phyloP scores from a whole-genome alignment of 306 rosid species.

The Fragaria nilgerrensis region DNA sequence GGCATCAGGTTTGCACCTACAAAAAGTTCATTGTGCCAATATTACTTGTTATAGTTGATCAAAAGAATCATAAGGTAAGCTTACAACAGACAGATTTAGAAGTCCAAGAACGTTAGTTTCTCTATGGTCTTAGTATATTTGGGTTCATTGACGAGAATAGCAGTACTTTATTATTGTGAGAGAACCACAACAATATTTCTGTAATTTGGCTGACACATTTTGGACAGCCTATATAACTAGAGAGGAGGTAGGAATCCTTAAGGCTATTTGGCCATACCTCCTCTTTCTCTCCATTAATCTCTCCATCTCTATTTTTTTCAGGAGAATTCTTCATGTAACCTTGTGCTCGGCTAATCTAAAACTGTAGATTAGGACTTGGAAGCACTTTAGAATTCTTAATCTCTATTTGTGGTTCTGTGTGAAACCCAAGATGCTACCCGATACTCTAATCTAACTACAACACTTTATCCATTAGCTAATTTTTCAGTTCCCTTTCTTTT shows the following conservation, averaged over 20 bases:
- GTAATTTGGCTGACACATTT: neutral
- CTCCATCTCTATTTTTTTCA: neutral
- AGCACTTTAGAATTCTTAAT: neutral
- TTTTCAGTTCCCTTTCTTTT: no score
- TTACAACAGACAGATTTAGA: neutral
- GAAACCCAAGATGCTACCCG: neutral
- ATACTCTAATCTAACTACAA: neutral
- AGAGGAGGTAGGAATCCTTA: neutral
- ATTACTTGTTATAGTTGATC: neutral
- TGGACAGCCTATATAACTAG: neutral
- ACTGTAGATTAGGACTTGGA: neutral
- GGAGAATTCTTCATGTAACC: neutral
- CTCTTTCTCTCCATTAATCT: neutral
- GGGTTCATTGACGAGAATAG: neutral
- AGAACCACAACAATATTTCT: neutral
- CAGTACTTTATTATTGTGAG: neutral
- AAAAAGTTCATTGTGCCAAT: slow-evolving; percentile 8
- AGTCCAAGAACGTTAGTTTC: neutral
- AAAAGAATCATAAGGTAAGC: neutral
- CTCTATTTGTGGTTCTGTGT: neutral
- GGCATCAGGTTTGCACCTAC: slow-evolving; percentile 92
- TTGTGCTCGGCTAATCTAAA: neutral
- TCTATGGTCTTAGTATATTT: neutral
- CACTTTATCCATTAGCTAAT: neutral
- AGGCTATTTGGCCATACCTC: neutral